Evolutionary conservation across 176 grass and related monocot genomes (phyloP).

Genomic region (Canna indica): DNA sequence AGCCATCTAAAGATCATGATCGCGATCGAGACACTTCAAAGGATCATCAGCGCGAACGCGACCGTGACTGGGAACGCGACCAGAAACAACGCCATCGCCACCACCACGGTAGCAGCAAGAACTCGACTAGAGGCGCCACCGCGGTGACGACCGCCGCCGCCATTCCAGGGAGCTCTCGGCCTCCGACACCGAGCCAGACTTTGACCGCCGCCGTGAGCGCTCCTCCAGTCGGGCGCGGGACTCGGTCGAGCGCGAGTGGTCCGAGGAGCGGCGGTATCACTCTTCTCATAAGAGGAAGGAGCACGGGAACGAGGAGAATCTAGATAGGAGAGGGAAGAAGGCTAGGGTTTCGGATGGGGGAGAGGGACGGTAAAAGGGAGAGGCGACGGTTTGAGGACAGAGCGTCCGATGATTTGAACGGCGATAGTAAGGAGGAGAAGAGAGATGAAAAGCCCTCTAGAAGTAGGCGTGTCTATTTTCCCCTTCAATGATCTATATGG

Average conservation of each 20-base stretch:
- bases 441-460: neutral
- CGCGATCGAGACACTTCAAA: conserved; percentile 27
- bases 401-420: conserved; percentile 2
- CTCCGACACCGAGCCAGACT: conserved; percentile 16
- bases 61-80: conserved; percentile 33
- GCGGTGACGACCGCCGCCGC: neutral
- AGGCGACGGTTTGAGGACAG: conserved; percentile 20
- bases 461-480: too few relatives aligned
- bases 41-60: conserved; percentile 25
- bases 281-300: conserved; percentile 42
- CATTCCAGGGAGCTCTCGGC: neutral
- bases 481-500: too few relatives aligned
- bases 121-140: conserved; percentile 14
- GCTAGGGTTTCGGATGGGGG: conserved; percentile 14
- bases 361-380: too few relatives aligned
- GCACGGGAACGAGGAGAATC: conserved; percentile 16
- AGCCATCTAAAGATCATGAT: neutral
- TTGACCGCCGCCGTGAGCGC: conserved; percentile 16
- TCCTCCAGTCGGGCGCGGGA: conserved; percentile 39
- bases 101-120: conserved; percentile 20
- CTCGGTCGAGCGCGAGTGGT: conserved; percentile 37
- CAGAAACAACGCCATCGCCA: conserved; percentile 3
- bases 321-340: conserved; percentile 20
- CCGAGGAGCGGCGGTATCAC: conserved; percentile 34
- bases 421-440: conserved; percentile 4